Conservation (phyloP, 2,329 filamentous ascomycete species). For the Reticulascus tulasneorum region DNA sequence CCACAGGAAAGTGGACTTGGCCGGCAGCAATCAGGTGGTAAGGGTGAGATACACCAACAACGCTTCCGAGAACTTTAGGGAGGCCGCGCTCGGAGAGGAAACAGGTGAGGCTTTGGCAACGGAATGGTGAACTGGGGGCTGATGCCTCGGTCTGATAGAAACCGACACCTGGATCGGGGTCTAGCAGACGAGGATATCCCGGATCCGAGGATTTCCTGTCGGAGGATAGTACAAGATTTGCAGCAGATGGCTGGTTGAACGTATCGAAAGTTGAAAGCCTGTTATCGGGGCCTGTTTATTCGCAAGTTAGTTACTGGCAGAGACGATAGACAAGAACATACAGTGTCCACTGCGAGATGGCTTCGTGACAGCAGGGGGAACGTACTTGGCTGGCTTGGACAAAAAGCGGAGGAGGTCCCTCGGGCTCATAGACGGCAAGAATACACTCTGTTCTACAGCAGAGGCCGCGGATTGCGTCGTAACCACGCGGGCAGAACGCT, state of each 20-base stretch:
- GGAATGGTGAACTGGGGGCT: conserved; percentile 76
- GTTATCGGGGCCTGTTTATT: conserved; percentile 16
- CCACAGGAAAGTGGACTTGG: conserved; percentile 72
- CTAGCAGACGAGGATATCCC: conserved; percentile 72
- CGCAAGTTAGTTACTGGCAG: conserved; percentile 7
- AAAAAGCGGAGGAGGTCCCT: conserved; percentile 89
- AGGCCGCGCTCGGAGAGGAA: conserved; percentile 79
- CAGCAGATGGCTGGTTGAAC: no score
- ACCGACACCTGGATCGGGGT: conserved; percentile 79
- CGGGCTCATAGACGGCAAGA: conserved; percentile 72
- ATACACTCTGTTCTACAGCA: no score
- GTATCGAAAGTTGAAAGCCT: no score
- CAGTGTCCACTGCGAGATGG: neutral
- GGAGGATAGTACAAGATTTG: no score
- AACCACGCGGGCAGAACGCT: no score
- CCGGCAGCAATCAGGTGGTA: conserved; percentile 62
- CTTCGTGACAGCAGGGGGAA: conserved; percentile 12
- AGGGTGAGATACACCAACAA: conserved; percentile 53
- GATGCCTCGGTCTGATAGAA: conserved; percentile 65
- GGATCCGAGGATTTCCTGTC: no score
- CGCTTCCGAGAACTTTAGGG: conserved; percentile 80
- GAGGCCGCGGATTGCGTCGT: no score
- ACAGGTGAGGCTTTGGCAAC: conserved; percentile 75
- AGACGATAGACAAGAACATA: neutral
- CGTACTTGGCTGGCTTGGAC: conserved; percentile 90